Evolutionary conservation across 176 grass and related monocot species (phyloP).

Genomic region (Zea luxurians): DNA sequence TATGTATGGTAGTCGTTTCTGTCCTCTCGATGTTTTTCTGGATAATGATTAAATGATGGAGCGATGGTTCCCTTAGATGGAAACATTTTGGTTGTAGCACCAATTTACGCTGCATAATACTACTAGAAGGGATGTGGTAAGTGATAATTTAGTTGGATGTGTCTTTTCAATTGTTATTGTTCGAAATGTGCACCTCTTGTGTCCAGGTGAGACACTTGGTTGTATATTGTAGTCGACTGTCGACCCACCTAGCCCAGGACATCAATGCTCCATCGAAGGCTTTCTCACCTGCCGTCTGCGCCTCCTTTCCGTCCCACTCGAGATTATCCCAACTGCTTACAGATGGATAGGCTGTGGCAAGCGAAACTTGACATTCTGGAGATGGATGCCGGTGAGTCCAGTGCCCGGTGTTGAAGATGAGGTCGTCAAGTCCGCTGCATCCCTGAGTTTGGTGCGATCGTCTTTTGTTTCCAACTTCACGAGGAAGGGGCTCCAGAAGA

Average conservation of each 20-base stretch:
- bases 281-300: constrained; percentile 36
- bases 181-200: constrained; percentile 37
- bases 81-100: constrained; percentile 52
- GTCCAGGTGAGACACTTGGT: constrained; percentile 58
- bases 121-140: background rate
- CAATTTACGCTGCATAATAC: constrained; percentile 39
- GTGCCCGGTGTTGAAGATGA: constrained; percentile 72
- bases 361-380: too few relatives aligned
- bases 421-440: constrained; percentile 36
- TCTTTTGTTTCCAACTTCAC: constrained; percentile 47
- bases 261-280: constrained; percentile 47
- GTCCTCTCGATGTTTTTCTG: constrained; percentile 32
- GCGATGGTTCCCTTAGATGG: constrained; percentile 29
- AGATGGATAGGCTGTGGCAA: background rate
- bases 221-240: constrained; percentile 22
- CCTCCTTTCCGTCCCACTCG: constrained; percentile 25
- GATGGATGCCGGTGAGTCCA: constrained; percentile 55
- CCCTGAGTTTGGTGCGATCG: constrained; percentile 34
- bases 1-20: constrained; percentile 33
- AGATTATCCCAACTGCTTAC: constrained; percentile 50
- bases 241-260: constrained; percentile 59
- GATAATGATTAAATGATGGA: constrained; percentile 37
- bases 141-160: background rate
- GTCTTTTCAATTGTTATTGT: background rate
- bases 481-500: constrained; percentile 68